Evolutionary conservation across 306 rosid genomes (phyloP).

Genomic region (Casuarina cunninghamiana): DNA sequence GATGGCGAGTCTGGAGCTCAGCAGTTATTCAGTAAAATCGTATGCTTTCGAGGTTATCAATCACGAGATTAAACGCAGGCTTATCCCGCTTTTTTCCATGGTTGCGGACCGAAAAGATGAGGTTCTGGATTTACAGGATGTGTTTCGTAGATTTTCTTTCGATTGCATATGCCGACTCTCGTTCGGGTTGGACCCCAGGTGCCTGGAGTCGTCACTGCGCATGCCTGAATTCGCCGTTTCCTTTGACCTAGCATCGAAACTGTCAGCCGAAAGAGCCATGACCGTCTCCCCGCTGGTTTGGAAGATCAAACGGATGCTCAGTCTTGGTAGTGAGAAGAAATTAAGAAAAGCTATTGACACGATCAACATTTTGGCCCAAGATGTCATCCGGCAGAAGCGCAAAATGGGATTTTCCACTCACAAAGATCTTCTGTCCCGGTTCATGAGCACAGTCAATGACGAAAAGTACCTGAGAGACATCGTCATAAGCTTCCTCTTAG

Average conservation of each 20-base stretch:
- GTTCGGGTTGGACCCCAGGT: constrained; percentile 74
- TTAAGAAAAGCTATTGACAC: constrained; percentile 39
- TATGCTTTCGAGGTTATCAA: constrained; percentile 65
- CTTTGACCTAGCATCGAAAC: constrained; percentile 65
- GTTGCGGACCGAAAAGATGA: constrained; percentile 11
- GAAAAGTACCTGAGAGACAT: constrained; percentile 70
- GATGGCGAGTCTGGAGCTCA: constrained; percentile 63
- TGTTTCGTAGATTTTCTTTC: constrained; percentile 67
- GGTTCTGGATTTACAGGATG: constrained; percentile 68
- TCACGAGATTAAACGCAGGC: constrained; percentile 51
- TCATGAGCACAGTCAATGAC: constrained; percentile 61
- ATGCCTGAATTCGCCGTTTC: constrained; percentile 61
- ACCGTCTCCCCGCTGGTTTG: constrained; percentile 57
- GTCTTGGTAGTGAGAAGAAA: constrained; percentile 62
- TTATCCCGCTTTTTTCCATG: constrained; percentile 51
- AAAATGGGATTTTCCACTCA: constrained; percentile 39
- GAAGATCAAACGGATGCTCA: constrained; percentile 67
- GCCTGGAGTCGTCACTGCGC: constrained; percentile 58
- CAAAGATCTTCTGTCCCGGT: constrained; percentile 67
- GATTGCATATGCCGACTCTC: constrained; percentile 69
- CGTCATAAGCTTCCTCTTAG: constrained; percentile 68
- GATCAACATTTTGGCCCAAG: constrained; percentile 55
- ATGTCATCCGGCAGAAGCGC: constrained; percentile 58
- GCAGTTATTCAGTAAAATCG: constrained; percentile 42
- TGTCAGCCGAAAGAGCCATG: constrained; percentile 89